Base-by-base conservation (phyloP, 2,329 filamentous ascomycete genomes). In the Aspergillus sp. region DNA sequence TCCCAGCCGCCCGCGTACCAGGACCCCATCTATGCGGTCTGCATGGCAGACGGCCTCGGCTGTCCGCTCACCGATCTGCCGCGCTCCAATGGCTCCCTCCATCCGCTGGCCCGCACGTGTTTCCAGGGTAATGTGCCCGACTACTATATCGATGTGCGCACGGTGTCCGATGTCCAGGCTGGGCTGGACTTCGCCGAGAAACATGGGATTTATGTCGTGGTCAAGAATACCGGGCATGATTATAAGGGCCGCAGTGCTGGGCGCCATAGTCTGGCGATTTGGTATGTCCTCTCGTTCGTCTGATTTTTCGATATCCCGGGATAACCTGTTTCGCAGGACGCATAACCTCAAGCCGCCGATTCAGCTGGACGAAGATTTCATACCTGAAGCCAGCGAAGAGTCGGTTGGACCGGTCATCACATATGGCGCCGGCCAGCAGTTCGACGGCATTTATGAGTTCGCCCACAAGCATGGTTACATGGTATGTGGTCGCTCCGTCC, bases 231-330 rank as follows among this genome's bases (percentile, higher is more conserved):
- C 25, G 56, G 56, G 3, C 54, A 60, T 33, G 56, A 58, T 26
- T 58, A 50, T 31, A 45, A 56, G 37, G 49, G 47, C 5, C 49
- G 55, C 17, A 55, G 46, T 24, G 57, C 49, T 37, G 45, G 43
- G 4, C 48, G 50, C 11, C 48, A 46, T 3, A 42, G 49, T 0
- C 37, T 60, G 2, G 36, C 46, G 8, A 44, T 58, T 6, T 56
- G 54, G 52, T n/a, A n/a, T n/a, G n/a, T n/a, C n/a, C n/a, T 75
- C 75, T 0, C 78, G 78, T n/a, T 69, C 68, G 15, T 76, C 76
- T 1, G 63, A 44, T 2, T 38, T 60, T 17, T 45, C 35, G 2
- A 40, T 60, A 16, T 59, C 53, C 48, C 58, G 43, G 15, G 53
- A 57, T 26, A 32, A 57, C 29, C 42, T 58, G 11, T 58, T 58